Evolutionary conservation across 1,139 yeast genomes (phyloP), one percentile per base, ranked within the genome.

Genomic region (Candida mesenterica): DNA sequence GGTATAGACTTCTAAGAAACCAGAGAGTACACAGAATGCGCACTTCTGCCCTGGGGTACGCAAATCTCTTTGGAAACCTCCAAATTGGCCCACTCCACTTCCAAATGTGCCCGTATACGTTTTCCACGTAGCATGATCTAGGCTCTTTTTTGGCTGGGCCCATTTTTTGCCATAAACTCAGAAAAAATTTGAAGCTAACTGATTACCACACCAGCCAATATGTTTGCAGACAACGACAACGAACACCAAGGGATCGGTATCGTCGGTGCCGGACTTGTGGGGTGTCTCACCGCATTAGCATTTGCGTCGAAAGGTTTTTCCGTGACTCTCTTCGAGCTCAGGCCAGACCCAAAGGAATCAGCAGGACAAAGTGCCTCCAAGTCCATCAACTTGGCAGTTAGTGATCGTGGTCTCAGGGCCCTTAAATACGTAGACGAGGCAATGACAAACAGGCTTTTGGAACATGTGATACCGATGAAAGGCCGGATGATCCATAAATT

Each of bases 181-280:
- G 22, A 19, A n/a, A n/a, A n/a, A n/a, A n/a, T n/a, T n/a, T n/a
- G n/a, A n/a, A n/a, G n/a, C n/a, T n/a, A n/a, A n/a, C n/a, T n/a
- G n/a, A n/a, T n/a, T n/a, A n/a, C n/a, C n/a, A n/a, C n/a, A n/a
- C n/a, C n/a, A n/a, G 30, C 25, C 20, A 30, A 28, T 13, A 17
- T 27, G 20, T 17, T 19, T 26, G 8, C 31, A 23, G 29, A 41
- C 33, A 27, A 38, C 23, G 13, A 38, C 31, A 40, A 39, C 27
- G 25, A 32, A 27, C 44, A 45, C 24, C 55, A 51, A 28, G 52
- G 54, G 4, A 57, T 79, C 9, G 85, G 77, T 1, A 68, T 82
- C 25, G 74, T 82, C 10, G 90, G 94, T 1, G 96, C 95, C 1
- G 97, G 97, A 0, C 75, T 87, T 3, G 97, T 90, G 3, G 97